A percentile compares a stretch with the other conserved stretches of the same genome.
Evolutionary conservation across 2,329 filamentous ascomycete species (phyloP).

Genomic region (Alternaria sp.): DNA sequence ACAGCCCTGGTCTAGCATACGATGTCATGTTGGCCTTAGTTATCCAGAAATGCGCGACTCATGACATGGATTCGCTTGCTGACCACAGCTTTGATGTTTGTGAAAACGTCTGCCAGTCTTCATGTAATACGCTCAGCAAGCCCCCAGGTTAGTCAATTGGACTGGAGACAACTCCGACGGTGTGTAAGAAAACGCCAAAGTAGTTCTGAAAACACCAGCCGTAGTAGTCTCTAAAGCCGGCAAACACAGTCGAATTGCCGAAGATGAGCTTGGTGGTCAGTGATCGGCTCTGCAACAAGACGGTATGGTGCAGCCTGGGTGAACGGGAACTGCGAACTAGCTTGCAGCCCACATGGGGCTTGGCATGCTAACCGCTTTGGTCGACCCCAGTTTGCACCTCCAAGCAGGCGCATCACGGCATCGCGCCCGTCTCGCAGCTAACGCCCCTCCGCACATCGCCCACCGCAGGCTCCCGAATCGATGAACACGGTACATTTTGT

Average conservation of each 20-base stretch:
- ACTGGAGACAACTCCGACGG: neutral
- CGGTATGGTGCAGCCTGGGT: conserved; percentile 4
- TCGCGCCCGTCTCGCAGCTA: conserved; percentile 32
- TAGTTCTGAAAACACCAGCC: neutral
- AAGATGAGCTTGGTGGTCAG: neutral
- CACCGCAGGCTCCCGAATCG: conserved; percentile 23
- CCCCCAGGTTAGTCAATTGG: neutral
- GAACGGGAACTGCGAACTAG: conserved; percentile 8
- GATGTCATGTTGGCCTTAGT: neutral
- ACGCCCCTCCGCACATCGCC: conserved; percentile 27
- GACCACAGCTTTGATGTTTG: neutral
- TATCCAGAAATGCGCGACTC: neutral
- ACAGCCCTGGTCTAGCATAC: conserved; percentile 1
- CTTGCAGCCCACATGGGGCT: conserved; percentile 15
- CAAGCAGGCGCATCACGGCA: conserved; percentile 25
- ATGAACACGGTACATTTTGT: conserved; percentile 34
- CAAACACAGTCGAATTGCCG: neutral
- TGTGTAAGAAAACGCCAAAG: neutral
- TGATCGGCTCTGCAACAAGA: conserved; percentile 1
- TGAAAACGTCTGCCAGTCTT: neutral
- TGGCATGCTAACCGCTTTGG: conserved; percentile 22
- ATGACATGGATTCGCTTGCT: neutral
- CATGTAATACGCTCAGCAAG: neutral
- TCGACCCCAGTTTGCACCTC: conserved; percentile 25
- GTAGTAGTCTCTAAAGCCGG: neutral